A percentile compares a stretch with the other conserved stretches of the same genome.
Evolutionary conservation across 441 rosid species (phyloP).

Genomic region (Eugenia klotzschiana): DNA sequence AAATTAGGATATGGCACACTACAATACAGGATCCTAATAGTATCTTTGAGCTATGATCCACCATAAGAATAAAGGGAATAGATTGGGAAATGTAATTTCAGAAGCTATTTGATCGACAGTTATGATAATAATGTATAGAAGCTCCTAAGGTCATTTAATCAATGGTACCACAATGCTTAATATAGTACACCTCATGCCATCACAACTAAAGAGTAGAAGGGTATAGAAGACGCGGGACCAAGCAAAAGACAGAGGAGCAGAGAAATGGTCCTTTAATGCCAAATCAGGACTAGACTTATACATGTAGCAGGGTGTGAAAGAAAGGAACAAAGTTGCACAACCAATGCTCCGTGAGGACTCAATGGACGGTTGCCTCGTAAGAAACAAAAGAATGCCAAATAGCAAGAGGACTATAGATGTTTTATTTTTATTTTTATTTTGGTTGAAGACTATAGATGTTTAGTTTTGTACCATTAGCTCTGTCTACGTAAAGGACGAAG

Average conservation of each 20-base stretch:
- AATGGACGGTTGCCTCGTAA: rapidly evolving
- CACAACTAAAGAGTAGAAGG: neutral
- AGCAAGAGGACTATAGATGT: neutral
- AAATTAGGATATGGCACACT: neutral
- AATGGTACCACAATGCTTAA: neutral
- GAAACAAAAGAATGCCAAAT: neutral
- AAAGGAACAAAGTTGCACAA: neutral
- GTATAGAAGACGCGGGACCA: neutral
- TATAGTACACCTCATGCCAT: neutral
- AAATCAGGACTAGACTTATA: neutral
- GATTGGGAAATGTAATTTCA: neutral
- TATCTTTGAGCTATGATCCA: neutral
- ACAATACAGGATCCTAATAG: neutral
- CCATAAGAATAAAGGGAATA: neutral
- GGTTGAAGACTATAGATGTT: neutral
- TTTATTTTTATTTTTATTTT: neutral
- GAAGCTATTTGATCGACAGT: neutral
- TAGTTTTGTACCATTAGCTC: neutral
- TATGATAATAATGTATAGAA: neutral
- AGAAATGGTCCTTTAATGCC: neutral
- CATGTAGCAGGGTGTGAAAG: neutral
- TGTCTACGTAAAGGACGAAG: neutral
- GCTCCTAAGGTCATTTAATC: neutral
- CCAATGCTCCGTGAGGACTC: neutral
- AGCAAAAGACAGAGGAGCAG: neutral